Evolutionary conservation across 768 basidiomycete genomes (phyloP).

Genomic region (Pleurotus djamor): DNA sequence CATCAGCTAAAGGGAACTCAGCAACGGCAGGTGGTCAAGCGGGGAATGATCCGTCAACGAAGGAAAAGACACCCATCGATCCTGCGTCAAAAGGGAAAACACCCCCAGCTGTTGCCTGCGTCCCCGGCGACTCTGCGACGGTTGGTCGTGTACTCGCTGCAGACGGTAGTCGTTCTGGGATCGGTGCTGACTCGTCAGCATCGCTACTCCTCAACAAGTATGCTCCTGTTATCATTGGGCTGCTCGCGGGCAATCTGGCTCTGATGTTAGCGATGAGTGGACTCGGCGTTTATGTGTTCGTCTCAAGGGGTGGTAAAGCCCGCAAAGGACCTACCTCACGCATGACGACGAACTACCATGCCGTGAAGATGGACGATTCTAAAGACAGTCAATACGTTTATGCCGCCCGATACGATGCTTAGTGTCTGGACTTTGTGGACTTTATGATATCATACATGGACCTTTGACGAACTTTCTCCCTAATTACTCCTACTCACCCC

Average conservation of each 20-base stretch:
- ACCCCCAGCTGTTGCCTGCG: background rate
- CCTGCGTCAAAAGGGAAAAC: background rate
- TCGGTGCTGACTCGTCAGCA: background rate
- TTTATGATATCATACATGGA: background rate
- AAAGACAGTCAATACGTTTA: background rate
- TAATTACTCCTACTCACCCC: background rate
- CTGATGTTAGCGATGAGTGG: background rate
- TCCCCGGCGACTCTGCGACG: background rate
- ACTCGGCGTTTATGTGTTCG: background rate
- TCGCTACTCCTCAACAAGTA: constrained; percentile 1
- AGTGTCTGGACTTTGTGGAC: background rate
- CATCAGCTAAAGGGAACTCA: background rate
- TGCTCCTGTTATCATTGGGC: background rate
- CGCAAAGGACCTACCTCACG: background rate
- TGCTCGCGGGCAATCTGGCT: background rate
- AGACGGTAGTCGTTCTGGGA: background rate
- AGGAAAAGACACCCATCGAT: background rate
- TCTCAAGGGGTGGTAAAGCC: background rate
- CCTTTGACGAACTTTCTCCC: background rate
- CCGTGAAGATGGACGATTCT: constrained; percentile 1
- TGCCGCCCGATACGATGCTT: background rate
- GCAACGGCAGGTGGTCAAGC: background rate
- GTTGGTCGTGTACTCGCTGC: background rate
- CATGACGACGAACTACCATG: background rate
- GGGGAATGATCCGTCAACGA: background rate